Evolutionary conservation across 331 rosid genomes (phyloP), one percentile per base, ranked within the genome.

Genomic region (Pyracantha coccinea): DNA sequence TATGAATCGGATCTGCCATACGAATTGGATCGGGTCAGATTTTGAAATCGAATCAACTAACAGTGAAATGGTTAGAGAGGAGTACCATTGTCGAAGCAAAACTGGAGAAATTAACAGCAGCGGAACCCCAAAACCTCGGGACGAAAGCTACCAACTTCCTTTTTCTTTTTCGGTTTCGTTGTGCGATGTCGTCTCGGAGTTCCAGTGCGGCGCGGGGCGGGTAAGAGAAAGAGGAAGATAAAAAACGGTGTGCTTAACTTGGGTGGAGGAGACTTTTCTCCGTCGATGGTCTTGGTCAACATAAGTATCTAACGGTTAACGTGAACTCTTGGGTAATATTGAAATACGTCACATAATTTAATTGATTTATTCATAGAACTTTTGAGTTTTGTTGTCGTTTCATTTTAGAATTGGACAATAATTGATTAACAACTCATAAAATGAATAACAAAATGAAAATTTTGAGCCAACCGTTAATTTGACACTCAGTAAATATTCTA

Each of bases 1-100:
- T 70, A 95, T 92, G 91, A 95, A 95, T 54, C 99, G 97, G 96
- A 95, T 95, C 99, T 94, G 87, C 91, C 35, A 79, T 1, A 21
- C 19, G 6, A 63, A 44, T 20, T 24, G 50, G 57, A 74, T 27
- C 35, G 44, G 44, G 44, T 63, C 77, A 41, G 61, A 41, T 2
- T 61, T n/a, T 6, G 69, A 60, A 60, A 60, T 10, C 55, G 0
- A 23, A 58, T 17, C 41, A 21, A 17, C 24, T 2, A 71, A 7
- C 0, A 8, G 21, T 20, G 6, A 50, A 12, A 70, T n/a, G 33
- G n/a, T 23, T 60, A 29, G 10, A 19, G 35, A 44, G 35, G 25
- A 8, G 41, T 59, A 73, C 77, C 77, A 73, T 73, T 41, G 77
- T 73, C 21, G 61, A 64, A 17, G 29, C 28, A 67, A 67, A 73